Conservation (phyloP, 495 filamentous ascomycete genomes). For the Entonaema liquescens region DNA sequence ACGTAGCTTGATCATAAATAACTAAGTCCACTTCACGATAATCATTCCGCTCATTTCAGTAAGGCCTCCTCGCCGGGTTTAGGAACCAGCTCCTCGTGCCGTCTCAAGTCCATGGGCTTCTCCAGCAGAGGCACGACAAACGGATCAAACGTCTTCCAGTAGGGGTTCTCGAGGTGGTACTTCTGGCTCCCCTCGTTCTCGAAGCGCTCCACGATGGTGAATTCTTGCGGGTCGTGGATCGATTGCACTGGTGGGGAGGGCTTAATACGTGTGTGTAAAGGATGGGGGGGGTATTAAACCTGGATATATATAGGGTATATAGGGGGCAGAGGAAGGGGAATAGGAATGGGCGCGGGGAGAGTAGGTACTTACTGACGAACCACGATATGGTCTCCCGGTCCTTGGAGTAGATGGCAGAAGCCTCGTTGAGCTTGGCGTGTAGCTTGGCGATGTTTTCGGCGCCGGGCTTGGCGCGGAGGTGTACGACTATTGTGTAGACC, state of each 20-base stretch:
- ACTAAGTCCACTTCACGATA: not conserved
- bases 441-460: constrained; percentile 67
- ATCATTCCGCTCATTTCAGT: constrained; percentile 22
- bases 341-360: too few species aligned
- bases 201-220: constrained; percentile 76
- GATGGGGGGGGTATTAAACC: not conserved
- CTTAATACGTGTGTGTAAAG: not conserved
- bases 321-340: too few species aligned
- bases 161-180: constrained; percentile 72
- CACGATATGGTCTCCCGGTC: constrained; percentile 73
- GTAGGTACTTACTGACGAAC: constrained; percentile 57
- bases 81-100: constrained; percentile 67
- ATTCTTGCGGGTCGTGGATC: constrained; percentile 67
- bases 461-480: constrained; percentile 72
- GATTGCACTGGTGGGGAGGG: constrained; percentile 59
- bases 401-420: constrained; percentile 68
- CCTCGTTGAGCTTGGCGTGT: constrained; percentile 72
- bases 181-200: constrained; percentile 65
- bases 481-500: constrained; percentile 66
- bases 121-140: constrained; percentile 71
- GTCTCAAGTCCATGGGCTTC: constrained; percentile 69
- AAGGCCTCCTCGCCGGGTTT: constrained; percentile 51
- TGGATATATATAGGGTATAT: too few species aligned
- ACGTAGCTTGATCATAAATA: not conserved
- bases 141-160: constrained; percentile 76